Evolutionary conservation across 139 green algal genomes (phyloP), one percentile per base, ranked within the genome.

Genomic region (Chlamydomonas eustigma): DNA sequence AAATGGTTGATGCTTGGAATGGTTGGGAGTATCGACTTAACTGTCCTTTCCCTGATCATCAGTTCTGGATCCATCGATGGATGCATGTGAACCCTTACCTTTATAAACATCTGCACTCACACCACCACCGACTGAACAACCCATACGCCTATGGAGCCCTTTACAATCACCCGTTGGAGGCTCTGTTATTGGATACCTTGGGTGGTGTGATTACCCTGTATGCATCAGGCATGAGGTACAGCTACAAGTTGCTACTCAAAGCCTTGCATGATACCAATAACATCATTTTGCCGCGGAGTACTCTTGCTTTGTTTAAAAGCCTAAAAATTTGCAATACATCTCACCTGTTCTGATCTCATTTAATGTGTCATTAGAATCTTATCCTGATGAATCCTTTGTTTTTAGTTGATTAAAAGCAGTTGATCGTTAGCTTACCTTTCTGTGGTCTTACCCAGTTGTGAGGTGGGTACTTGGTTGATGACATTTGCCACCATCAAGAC

Each of bases 131-230:
- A 1, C 79, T 93, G 39, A 44, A 82, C 6, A 80, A 87, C 25
- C 85, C 85, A 24, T 92, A 91, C 34, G 85, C 88, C 2, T 88
- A 78, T 35, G 88, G 88, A 3, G 88, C 88, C 2, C 80, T 93
- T 24, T 93, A 91, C 82, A 93, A 93, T 80, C 86, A 90, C 64
- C 84, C 88, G 0, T 25, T 93, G 3, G 88, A 93, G 68, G 87
- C 81, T 0, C 33, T 93, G 28, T 36, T 92, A 4, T 74, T 93
- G n/a, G 88, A 93, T 73, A 88, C 85, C 3, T 31, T 90, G 1
- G 88, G 88, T 6, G 88, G 83, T n/a, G 83, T 83, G 2, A 64
- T 91, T 33, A 79, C 79, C 2, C 76, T 85, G 37, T 86, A 86
- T 64, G 81, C 36, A 0, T 76, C 79, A 0, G 84, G 84, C 64